Base-by-base conservation (phyloP, 2,329 filamentous ascomycete genomes). In the Diaporthe longicolla region DNA sequence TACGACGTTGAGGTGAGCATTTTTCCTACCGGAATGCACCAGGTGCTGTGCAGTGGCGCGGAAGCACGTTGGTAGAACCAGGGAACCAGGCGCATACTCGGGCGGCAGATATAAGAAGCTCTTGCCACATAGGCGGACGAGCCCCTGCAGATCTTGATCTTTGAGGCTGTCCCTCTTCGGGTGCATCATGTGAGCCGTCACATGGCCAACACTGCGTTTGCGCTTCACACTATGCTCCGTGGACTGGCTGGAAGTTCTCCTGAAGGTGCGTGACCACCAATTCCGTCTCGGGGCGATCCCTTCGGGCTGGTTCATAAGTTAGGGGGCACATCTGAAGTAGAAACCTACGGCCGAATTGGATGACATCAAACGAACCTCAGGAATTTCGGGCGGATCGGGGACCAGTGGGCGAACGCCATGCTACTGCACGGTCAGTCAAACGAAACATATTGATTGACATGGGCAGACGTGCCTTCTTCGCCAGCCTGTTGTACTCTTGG, bases 1-100 rank as follows among this genome's bases (percentile, higher is more conserved):
- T 0, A 70, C 4, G 4, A 19, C 13, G 9, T 26, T 45, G 13
- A 17, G n/a, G 21, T 45, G 17, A 17, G 37, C 8, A 43, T 15
- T 15, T 9, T 21, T 73, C 84, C 79, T 79, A 90, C 89, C 88
- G 80, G 92, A 83, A 63, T 92, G 89, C 4, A 90, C 85, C 13
- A 93, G 85, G 79, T 90, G 87, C 76, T 93, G 89, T n/a, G 89
- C 90, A 11, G 89, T 91, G 13, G 92, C 91, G 58, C 91, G 89
- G 65, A 93, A 85, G 76, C 91, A 92, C 5, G 91, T 93, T 11
- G 92, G 92, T 40, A 93, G 82, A 24, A 89, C 82, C 35, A 93
- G 82, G 32, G 87, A 87, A 24, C 87, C 85, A 1, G 90, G 87
- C 4, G 90, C 84, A 77, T 92, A 89, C 70, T 91, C 90, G 4